Evolutionary conservation across 257 asterid genomes (phyloP), one percentile per base, ranked within the genome.

Genomic region (Mentha longifolia): DNA sequence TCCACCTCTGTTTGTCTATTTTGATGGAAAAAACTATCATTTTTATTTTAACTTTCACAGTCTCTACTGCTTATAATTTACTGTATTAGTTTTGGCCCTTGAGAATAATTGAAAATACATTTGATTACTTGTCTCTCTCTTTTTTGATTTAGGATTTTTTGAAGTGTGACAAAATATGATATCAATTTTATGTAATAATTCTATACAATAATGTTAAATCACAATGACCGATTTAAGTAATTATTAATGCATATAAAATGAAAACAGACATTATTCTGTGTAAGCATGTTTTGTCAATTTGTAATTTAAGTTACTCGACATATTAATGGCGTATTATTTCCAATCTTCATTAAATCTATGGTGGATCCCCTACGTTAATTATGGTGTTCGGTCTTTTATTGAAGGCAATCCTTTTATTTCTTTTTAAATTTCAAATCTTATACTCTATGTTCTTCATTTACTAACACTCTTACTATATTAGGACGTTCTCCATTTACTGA

Each of bases 311-410:
- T 50, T 19, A 49, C 3, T 28, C 51, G 15, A 43, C 56, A 67
- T 12, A 41, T 60, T 33, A 58, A 17, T 57, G 46, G 20, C 74
- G 54, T 30, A 33, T 65, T 80, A 55, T 67, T 77, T n/a, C 35
- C 20, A 70, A 57, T 51, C 22, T 45, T 20, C 59, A 12, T 20
- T 42, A 77, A 55, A 43, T 56, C 22, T 69, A 35, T 65, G 59
- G 83, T 72, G 83, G 79, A 71, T 47, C 74, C 31, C 80, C 78
- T 64, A 58, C 64, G 68, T 43, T 56, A 75, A 67, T 78, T 61
- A 75, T 80, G 55, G 43, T 75, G 85, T 71, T 64, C 65, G 61
- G 39, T 52, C 71, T 66, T 76, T 76, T 64, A 49, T 17, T 19
- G 57, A 70, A 63, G 42, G 16, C 20, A n/a, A 9, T 20, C 43